Evolutionary conservation across 2,329 filamentous ascomycete species (phyloP), one percentile per base, ranked within the genome.

Genomic region (Fusarium anthophilum): DNA sequence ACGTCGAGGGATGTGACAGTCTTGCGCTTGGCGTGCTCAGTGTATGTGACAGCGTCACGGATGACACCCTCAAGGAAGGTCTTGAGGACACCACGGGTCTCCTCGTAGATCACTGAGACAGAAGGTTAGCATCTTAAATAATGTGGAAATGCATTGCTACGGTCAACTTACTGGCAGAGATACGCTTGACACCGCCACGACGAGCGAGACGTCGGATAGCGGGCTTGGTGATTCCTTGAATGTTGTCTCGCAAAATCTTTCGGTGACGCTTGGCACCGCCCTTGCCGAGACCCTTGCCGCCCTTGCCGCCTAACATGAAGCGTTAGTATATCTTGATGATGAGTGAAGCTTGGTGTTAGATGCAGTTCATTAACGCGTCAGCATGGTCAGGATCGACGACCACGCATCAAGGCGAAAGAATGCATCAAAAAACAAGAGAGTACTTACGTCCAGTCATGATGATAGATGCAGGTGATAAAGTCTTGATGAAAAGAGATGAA

Each of bases 161-260:
- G 8, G 44, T 38, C 12, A 71, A 87, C 89, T 84, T 91, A 94
- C 92, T 97, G 84, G 95, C 95, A 82, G 95, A 98, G 83, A 98
- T 98, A 97, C 95, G 95, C 94, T 98, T 98, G 91, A 98, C 95
- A 95, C 95, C 95, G 87, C 95, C 95, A 96, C 95, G 95, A 88
- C 95, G 95, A 78, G 95, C 95, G 85, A 98, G 95, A 97, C 95
- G 95, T 82, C 95, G 93, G 87, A 98, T 98, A 82, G 95, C 95
- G 81, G 95, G 95, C 93, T 98, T 98, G 83, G 95, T 98, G 84
- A 98, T 98, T 88, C 95, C 95, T 89, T 98, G 95, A 84, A 98
- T 98, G 93, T 98, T 98, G 93, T 98, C 95, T 87, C 95, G 94
- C 86, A 98, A 91, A 90, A 98, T 98, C 94, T 98, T 98, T 83